A percentile compares a stretch with the other conserved stretches of the same genome.
Evolutionary conservation across 331 rosid species (phyloP).

Genomic region (Acacia concinna): DNA sequence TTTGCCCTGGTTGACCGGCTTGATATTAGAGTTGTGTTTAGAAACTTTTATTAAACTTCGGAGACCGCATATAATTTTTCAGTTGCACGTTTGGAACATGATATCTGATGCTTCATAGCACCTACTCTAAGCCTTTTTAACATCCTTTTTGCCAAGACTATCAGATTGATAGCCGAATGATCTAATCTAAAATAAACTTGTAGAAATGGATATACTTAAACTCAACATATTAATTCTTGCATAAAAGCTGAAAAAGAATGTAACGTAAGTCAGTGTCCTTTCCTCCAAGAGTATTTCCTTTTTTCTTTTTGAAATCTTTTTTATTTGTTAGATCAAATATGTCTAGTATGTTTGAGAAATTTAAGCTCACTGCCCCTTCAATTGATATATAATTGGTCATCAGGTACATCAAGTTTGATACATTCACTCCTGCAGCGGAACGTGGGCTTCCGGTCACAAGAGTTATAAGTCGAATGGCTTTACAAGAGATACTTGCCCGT

Average conservation of each 20-base stretch:
- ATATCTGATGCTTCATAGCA: neutral
- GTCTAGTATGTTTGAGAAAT: conserved; percentile 15
- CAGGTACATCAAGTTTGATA: conserved; percentile 99
- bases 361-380: conserved; percentile 25
- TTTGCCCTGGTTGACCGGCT: neutral
- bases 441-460: conserved; percentile 97
- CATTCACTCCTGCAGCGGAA: conserved; percentile 97
- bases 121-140: conserved; percentile 6
- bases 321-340: neutral
- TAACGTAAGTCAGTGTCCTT: conserved; percentile 12
- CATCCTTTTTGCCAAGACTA: neutral
- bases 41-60: neutral
- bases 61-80: conserved; percentile 3
- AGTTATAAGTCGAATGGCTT: conserved; percentile 83
- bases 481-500: conserved; percentile 87
- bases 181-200: conserved; percentile 10
- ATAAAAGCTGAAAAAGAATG: neutral
- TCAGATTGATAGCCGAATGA: neutral
- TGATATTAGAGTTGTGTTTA: neutral
- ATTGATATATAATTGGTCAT: conserved; percentile 45
- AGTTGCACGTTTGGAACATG: neutral
- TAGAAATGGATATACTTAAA: neutral
- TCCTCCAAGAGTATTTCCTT: conserved; percentile 2
- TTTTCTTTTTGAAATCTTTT: neutral
- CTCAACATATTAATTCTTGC: conserved; percentile 8